Evolutionary conservation across 1,139 yeast genomes (phyloP).

Genomic region (Diutina siamensis): DNA sequence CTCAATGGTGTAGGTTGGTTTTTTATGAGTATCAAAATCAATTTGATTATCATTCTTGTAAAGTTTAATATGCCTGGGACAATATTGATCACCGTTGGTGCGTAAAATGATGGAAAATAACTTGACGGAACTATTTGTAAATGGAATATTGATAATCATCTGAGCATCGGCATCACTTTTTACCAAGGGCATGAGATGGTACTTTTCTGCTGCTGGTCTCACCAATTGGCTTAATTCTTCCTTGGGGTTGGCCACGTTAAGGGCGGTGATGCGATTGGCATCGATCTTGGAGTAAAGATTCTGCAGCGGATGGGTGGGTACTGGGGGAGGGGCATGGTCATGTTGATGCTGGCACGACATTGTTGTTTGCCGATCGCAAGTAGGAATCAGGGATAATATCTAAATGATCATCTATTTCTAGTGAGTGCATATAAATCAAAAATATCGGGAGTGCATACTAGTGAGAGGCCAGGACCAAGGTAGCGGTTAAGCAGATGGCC

Average conservation of each 20-base stretch:
- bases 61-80: slow-evolving; percentile 60
- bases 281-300: slow-evolving; percentile 55
- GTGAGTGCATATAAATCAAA: neutral
- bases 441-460: neutral
- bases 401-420: too few species aligned
- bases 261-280: slow-evolving; percentile 46
- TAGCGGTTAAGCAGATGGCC: slow-evolving; percentile 29
- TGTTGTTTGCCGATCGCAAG: neutral
- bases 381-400: too few species aligned
- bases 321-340: slow-evolving; percentile 42
- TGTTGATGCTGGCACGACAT: slow-evolving; percentile 11
- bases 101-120: slow-evolving; percentile 63
- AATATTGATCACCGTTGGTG: slow-evolving; percentile 47
- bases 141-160: slow-evolving; percentile 60
- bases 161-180: slow-evolving; percentile 80
- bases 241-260: slow-evolving; percentile 48
- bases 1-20: slow-evolving; percentile 40
- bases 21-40: slow-evolving; percentile 55
- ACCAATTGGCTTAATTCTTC: slow-evolving; percentile 45
- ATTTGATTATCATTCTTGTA: slow-evolving; percentile 60
- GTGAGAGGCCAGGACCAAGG: slow-evolving; percentile 12
- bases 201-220: slow-evolving; percentile 27
- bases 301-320: slow-evolving; percentile 62
- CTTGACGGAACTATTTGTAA: slow-evolving; percentile 62
- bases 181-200: slow-evolving; percentile 34